Evolutionary conservation across 495 filamentous ascomycete species (phyloP).

Genomic region (Aspergillus mulundensis): DNA sequence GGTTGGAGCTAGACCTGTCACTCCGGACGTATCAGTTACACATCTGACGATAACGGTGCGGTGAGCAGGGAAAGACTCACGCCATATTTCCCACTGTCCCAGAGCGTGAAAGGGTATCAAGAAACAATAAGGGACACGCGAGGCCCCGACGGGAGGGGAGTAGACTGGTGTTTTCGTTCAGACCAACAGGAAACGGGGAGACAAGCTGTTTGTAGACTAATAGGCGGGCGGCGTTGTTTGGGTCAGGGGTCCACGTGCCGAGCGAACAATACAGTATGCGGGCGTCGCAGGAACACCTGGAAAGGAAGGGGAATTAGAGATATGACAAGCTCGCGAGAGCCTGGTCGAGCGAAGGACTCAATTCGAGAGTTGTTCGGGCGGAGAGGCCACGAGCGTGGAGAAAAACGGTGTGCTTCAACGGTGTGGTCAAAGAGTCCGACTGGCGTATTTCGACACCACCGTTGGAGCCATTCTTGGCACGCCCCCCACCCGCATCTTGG

Average conservation of each 20-base stretch:
- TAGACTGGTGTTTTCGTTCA: constrained; percentile 15
- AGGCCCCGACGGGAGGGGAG: constrained; percentile 31
- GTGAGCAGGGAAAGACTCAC: constrained; percentile 32
- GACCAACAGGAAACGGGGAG: constrained; percentile 9
- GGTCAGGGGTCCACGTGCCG: constrained; percentile 33
- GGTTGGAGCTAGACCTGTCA: constrained; percentile 41
- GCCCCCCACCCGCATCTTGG: constrained; percentile 7
- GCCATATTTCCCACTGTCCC: constrained; percentile 39
- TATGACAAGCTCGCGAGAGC: background rate
- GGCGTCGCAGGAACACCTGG: constrained; percentile 5
- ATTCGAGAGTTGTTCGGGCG: background rate
- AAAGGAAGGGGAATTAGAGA: background rate
- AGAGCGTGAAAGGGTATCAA: constrained; percentile 1
- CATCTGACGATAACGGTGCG: constrained; percentile 5
- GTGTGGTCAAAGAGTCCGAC: background rate
- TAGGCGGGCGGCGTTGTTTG: constrained; percentile 23
- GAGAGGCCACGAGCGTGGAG: constrained; percentile 9
- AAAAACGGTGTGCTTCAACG: constrained; percentile 5
- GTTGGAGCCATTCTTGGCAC: constrained; percentile 20
- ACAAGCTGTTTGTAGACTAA: constrained; percentile 9
- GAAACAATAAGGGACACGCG: constrained; percentile 7
- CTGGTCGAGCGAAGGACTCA: background rate
- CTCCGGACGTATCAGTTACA: constrained; percentile 20
- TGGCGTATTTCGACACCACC: constrained; percentile 9
- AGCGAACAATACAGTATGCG: constrained; percentile 12